Base-by-base conservation (phyloP, 305 asterid genomes). In the Fraxinus xanthoxyloides region DNA sequence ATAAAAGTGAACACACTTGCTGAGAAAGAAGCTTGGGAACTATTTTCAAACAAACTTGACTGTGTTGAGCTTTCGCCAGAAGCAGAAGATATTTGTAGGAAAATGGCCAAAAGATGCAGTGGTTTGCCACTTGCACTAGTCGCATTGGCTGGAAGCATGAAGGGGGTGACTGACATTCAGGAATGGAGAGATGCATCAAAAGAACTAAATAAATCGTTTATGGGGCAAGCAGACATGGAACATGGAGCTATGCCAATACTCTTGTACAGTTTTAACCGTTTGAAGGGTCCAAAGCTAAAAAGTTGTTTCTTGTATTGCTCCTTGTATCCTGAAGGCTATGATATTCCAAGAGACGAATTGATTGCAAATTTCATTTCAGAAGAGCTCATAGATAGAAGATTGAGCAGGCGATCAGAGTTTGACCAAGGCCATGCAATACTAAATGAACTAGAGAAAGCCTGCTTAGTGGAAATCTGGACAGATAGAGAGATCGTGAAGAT, bases 351-450 rank as follows among this genome's bases (percentile, higher is more conserved):
- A 79, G 78, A 78, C 35, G 81, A 82, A 75, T 59, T 85, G 51
- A 79, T 85, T 9, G 9, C 10, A 7, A 32, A 8, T 5, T 79
- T 78, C 46, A 82, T 85, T 28, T 28, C 65, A 13, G 81, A 78
- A 32, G 75, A 35, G 12, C 46, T 81, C 3, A 61, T 79, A 21
- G 85, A 78, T 17, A 75, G 34, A 78, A 69, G 85, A 54, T 43
- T 63, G 12, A 82, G 24, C 1, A 74, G 79, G 61, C 17, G 28
- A 8, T 72, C 67, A 51, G 85, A 78, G 79, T 43, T 81, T 67
- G 81, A 85, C 56, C 79, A 79, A 54, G 87, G 87, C 17, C 76
- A 82, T 65, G 81, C 72, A 28, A 63, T 85, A 67, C 75, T 82
- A 46, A 85, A 65, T 32, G 21, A 67, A 79, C 72, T 85, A 26